phyloP scores from a whole-genome alignment of 371 early-diverging fungal genomes.

The Ecytonucleospora hepatopenaei region DNA sequence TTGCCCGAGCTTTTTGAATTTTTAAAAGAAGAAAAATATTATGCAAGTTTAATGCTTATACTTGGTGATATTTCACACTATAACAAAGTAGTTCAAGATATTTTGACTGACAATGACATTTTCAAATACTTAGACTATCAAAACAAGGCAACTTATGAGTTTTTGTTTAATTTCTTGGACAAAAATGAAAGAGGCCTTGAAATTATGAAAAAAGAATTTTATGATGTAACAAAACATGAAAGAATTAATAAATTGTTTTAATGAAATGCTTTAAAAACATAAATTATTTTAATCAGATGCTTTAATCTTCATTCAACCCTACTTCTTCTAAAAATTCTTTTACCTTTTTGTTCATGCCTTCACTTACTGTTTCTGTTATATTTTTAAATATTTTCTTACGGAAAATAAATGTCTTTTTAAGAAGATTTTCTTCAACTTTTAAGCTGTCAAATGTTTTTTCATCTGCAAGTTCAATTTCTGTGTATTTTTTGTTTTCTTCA shows the following conservation, averaged over 20 bases:
- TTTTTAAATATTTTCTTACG: slow-evolving; percentile 37
- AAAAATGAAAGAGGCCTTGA: not conserved
- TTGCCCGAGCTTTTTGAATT: slow-evolving; percentile 11
- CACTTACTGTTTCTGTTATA: slow-evolving; percentile 35
- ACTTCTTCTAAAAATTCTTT: slow-evolving; percentile 41
- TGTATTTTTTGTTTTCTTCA: slow-evolving; percentile 6
- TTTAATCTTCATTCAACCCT: slow-evolving; percentile 42
- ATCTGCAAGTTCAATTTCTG: slow-evolving; percentile 11
- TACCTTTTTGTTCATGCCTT: slow-evolving; percentile 40
- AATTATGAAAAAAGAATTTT: not conserved
- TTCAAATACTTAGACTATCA: slow-evolving; percentile 8
- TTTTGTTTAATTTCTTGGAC: slow-evolving; percentile 17
- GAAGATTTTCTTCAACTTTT: slow-evolving; percentile 5
- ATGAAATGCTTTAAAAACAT: not conserved
- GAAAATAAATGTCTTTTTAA: slow-evolving; percentile 20
- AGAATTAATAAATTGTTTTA: not conserved
- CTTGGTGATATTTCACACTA: slow-evolving; percentile 16
- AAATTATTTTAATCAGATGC: not conserved
- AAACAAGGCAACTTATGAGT: not conserved
- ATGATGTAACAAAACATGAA: not conserved
- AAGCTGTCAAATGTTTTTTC: slow-evolving; percentile 35
- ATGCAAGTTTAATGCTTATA: slow-evolving; percentile 1
- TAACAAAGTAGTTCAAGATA: not conserved
- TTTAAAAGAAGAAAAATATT: slow-evolving; percentile 3
- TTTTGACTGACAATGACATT: not conserved